Conservation (phyloP, 192 early-diverging fungal genomes). For the Umbelopsis ramanniana region DNA sequence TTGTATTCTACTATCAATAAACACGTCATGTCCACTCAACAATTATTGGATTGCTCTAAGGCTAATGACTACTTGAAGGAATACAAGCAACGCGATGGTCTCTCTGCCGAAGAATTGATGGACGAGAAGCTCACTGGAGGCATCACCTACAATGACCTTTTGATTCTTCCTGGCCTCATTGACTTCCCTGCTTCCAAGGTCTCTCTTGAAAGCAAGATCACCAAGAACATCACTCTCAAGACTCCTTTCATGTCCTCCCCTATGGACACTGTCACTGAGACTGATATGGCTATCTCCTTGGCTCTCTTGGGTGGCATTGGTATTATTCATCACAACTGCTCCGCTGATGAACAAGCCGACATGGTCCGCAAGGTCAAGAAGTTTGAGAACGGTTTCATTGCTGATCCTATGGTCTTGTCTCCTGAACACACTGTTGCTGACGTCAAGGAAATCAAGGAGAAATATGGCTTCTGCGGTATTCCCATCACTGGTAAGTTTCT, state of each 20-base stretch:
- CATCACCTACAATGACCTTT: slow-evolving; percentile 98
- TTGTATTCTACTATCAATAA: slow-evolving; percentile 22
- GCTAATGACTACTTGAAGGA: slow-evolving; percentile 33
- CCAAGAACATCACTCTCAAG: slow-evolving; percentile 88
- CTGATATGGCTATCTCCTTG: slow-evolving; percentile 98
- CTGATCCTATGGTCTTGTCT: slow-evolving; percentile 87
- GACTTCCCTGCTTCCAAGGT: slow-evolving; percentile 87
- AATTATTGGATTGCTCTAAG: slow-evolving; percentile 35
- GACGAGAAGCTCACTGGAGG: slow-evolving; percentile 82
- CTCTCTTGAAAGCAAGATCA: slow-evolving; percentile 83
- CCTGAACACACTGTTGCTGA: slow-evolving; percentile 84
- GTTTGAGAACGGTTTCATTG: slow-evolving; percentile 99
- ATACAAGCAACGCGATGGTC: slow-evolving; percentile 71
- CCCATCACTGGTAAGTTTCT: slow-evolving; percentile 82
- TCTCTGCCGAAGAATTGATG: slow-evolving; percentile 83
- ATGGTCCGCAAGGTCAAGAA: slow-evolving; percentile 99
- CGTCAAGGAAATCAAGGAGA: slow-evolving; percentile 85
- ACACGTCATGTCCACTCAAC: slow-evolving; percentile 21
- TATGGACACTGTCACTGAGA: slow-evolving; percentile 99
- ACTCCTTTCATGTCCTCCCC: slow-evolving; percentile 94
- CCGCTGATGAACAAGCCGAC: slow-evolving; percentile 91
- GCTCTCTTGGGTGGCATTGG: slow-evolving; percentile 94
- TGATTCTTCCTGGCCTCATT: slow-evolving; percentile 96
- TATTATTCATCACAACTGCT: slow-evolving; percentile 98
- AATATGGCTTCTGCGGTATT: slow-evolving; percentile 93